Base-by-base conservation (phyloP, 331 rosid species). In the Saraca asoca region DNA sequence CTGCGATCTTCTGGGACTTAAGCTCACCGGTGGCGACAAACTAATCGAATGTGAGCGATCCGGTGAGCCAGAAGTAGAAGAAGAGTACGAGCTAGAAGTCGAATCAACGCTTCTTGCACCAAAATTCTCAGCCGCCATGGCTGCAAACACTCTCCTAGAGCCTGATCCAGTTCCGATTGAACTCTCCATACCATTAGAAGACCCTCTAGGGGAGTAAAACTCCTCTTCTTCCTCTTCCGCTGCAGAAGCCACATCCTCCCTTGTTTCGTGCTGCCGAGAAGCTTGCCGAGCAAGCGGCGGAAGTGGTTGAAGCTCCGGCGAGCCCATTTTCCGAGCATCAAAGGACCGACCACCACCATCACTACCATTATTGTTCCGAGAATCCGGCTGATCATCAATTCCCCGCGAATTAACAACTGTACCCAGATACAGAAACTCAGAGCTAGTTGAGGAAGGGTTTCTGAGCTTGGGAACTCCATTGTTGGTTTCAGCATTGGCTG, bases 401-500 rank as follows among this genome's bases (percentile, higher is more conserved):
- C 78, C 88, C 4, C 80, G 76, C 0, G 97, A 78, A 69, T 70
- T 81, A 0, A 80, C 94, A 46, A 88, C 49, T 39, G 97, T 88
- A 7, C 99, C 99, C 0, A 94, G 85, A 78, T 94, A 94, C 64
- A 93, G 95, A 66, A 93, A 88, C 83, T 93, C 98, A 0, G 99
- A 88, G 79, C 92, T 92, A 2, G 85, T 70, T 6, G 86, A 68
- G 8, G 95, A 80, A 0, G 72, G 56, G 29, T 78, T 45, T 6
- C 87, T 77, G 7, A 69, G 62, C 70, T 83, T 85, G 12, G 78
- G 62, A 14, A 31, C 48, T 5, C 42, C 63, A 2, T 19, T 49
- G 2, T 39, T 2, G 6, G 76, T 14, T 41, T 74, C 77, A 2
- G 62, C 78, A 31, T 77, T 78, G 7, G 85, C 76, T 0, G 79